Conservation (phyloP, 2,329 filamentous ascomycete species). For the Nemania diffusa region DNA sequence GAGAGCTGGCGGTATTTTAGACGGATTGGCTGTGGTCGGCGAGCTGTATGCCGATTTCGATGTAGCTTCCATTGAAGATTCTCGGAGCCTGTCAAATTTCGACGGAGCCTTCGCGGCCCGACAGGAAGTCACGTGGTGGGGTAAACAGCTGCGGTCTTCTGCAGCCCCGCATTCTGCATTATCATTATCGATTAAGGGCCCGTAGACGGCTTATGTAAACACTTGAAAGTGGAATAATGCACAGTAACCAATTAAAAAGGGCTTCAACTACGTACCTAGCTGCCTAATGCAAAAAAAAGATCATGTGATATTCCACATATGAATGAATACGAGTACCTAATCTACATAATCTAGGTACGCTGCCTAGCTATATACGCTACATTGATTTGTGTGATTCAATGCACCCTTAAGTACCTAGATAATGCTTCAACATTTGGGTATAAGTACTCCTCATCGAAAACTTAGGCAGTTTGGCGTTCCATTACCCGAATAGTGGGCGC, state of each 20-base stretch:
- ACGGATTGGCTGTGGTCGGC: constrained; percentile 7
- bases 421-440: no score
- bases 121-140: constrained; percentile 21
- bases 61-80: constrained; percentile 19
- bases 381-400: background rate
- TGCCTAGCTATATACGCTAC: no score
- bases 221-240: background rate
- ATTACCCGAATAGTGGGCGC: constrained; percentile 1
- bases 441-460: background rate
- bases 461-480: background rate
- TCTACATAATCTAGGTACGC: no score
- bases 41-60: constrained; percentile 2
- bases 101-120: constrained; percentile 36
- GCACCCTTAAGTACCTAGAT: background rate
- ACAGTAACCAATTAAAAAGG: background rate
- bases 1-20: background rate
- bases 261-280: no score
- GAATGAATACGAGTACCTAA: background rate
- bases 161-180: background rate
- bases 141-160: background rate
- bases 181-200: no score
- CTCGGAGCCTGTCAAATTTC: constrained; percentile 31
- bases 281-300: no score
- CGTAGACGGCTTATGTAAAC: no score
- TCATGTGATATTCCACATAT: no score